Percentiles rank a stretch among this genome's conserved stretches.
These are phyloP conservation scores for Exutisphaerella laricina DNA, from an alignment of 2,329 filamentous ascomycete genomes.

Conservation along the genomic window DNA sequence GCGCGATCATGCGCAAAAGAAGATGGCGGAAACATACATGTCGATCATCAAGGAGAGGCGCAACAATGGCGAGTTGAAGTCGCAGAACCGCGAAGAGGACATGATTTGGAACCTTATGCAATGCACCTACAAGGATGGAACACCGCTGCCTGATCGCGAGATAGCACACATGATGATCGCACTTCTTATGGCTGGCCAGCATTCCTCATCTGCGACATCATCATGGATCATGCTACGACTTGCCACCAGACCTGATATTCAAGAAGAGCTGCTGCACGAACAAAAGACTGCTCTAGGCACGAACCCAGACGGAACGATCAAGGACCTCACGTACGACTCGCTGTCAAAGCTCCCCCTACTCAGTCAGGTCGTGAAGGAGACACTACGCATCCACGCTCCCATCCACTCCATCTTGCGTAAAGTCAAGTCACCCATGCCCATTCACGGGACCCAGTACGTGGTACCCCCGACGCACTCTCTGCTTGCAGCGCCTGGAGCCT, in stretches of 20 bases:
- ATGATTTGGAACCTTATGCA: conserved; percentile 91
- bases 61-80: conserved; percentile 36
- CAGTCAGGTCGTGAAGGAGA: conserved; percentile 82
- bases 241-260: conserved; percentile 68
- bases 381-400: conserved; percentile 80
- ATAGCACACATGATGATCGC: conserved; percentile 93
- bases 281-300: conserved; percentile 68
- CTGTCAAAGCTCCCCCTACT: conserved; percentile 75
- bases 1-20: conserved; percentile 72
- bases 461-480: conserved; percentile 76
- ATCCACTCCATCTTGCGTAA: conserved; percentile 94
- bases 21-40: conserved; percentile 75
- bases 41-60: conserved; percentile 73
- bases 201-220: conserved; percentile 77
- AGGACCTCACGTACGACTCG: conserved; percentile 68
- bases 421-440: conserved; percentile 79
- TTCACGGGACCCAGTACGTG: conserved; percentile 75
- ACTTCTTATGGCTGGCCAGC: conserved; percentile 84
- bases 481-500: conserved; percentile 78
- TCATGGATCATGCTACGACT: conserved; percentile 82
- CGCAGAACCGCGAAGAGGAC: conserved; percentile 48
- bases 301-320: conserved; percentile 51
- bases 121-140: conserved; percentile 77
- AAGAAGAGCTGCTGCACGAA: conserved; percentile 77
- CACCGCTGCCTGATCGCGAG: conserved; percentile 71